A percentile compares a stretch with the other conserved stretches of the same genome.
Evolutionary conservation across 164 flowering plant genomes (phyloP).

Genomic region (Vitis amurensis): DNA sequence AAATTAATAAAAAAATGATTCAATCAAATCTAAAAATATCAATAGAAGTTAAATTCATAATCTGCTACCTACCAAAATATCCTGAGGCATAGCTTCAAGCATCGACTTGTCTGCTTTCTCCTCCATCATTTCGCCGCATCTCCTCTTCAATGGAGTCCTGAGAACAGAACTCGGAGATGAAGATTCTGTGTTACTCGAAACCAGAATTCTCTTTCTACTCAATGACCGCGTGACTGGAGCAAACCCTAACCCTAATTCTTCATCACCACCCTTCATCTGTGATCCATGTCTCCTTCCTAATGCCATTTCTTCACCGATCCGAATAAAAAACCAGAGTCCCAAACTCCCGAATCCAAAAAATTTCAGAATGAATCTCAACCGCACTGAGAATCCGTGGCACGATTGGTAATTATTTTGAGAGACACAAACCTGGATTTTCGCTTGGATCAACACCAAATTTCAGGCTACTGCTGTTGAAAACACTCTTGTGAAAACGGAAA

Average conservation of each 20-base stretch:
- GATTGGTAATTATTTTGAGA: neutral
- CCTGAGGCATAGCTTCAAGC: conserved; percentile 69
- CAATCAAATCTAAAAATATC: neutral
- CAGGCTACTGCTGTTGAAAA: too few species aligned
- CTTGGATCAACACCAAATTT: too few species aligned
- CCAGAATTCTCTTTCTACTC: conserved; percentile 56
- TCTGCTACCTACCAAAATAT: conserved; percentile 52
- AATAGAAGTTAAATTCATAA: neutral
- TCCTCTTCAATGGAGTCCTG: conserved; percentile 35
- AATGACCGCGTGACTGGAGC: conserved; percentile 35
- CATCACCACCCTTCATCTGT: conserved; percentile 14
- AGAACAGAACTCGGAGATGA: conserved; percentile 7
- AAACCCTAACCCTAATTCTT: conserved; percentile 26
- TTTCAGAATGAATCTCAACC: neutral
- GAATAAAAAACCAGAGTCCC: neutral
- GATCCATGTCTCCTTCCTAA: conserved; percentile 16
- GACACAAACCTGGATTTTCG: too few species aligned
- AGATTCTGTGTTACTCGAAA: conserved; percentile 22
- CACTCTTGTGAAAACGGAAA: too few species aligned
- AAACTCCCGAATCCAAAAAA: neutral
- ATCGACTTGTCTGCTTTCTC: conserved; percentile 19
- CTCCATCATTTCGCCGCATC: neutral
- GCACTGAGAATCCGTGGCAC: neutral
- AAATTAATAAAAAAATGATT: neutral
- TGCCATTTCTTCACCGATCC: conserved; percentile 15